A percentile compares a stretch with the other conserved stretches of the same genome.
Evolutionary conservation across 2,329 filamentous ascomycete genomes (phyloP).

Genomic region (Mycocentrospora acerina): DNA sequence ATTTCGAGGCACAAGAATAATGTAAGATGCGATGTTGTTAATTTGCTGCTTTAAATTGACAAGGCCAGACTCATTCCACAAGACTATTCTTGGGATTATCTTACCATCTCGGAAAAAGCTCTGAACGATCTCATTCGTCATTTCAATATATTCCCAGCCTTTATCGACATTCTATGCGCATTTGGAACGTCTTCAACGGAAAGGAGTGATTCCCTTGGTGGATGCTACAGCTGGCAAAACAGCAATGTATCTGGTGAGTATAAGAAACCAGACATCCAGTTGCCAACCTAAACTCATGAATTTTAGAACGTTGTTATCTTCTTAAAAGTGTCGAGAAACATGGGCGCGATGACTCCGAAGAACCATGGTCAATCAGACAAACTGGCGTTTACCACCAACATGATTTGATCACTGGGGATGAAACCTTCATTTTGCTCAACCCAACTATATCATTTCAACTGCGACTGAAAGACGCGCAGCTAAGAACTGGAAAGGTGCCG

Average conservation of each 20-base stretch:
- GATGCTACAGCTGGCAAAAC: constrained; percentile 1
- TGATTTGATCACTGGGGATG: constrained; percentile 1
- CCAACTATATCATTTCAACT: constrained; percentile 8
- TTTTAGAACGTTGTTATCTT: constrained; percentile 7
- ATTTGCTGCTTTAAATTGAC: background rate
- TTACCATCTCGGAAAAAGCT: constrained; percentile 6
- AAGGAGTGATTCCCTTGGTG: constrained; percentile 7
- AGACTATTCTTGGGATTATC: constrained; percentile 4
- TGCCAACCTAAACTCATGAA: background rate
- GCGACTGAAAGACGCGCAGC: constrained; percentile 3
- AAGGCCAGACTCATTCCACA: constrained; percentile 4
- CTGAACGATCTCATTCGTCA: constrained; percentile 3
- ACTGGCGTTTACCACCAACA: constrained; percentile 10
- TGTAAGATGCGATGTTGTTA: constrained; percentile 1
- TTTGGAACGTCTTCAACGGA: constrained; percentile 6
- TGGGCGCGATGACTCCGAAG: constrained; percentile 7
- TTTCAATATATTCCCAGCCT: constrained; percentile 8
- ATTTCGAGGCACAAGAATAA: constrained; percentile 7
- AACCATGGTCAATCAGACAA: constrained; percentile 12
- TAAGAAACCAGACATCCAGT: background rate
- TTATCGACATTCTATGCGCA: constrained; percentile 8
- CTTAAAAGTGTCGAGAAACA: constrained; percentile 8
- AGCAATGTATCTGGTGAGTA: constrained; percentile 2
- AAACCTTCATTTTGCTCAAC: constrained; percentile 8
- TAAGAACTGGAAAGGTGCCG: background rate